phyloP scores from a whole-genome alignment of 345 rosid genomes.

The Clausena lansium region DNA sequence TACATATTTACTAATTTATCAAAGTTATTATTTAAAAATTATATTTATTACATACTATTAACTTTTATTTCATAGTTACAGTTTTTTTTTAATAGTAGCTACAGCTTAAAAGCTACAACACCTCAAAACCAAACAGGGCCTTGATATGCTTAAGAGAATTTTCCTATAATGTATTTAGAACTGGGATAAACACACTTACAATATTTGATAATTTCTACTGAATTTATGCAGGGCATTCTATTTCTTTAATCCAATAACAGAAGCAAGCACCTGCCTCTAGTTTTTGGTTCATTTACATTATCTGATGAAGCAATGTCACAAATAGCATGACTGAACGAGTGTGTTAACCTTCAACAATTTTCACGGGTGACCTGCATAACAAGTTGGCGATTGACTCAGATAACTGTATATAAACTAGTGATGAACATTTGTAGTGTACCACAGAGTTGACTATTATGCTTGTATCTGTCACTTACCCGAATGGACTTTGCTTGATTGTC shows the following conservation, averaged over 20 bases:
- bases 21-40: no score
- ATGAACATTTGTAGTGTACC: neutral
- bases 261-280: neutral
- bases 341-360: constrained; percentile 71
- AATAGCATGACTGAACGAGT: neutral
- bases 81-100: no score
- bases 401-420: neutral
- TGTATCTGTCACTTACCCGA: constrained; percentile 54
- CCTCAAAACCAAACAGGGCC: no score
- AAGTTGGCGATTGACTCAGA: neutral
- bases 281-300: constrained; percentile 15
- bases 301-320: neutral
- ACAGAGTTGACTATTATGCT: neutral
- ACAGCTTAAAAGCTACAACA: no score
- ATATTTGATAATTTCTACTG: neutral
- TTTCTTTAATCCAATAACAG: neutral
- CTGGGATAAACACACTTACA: neutral
- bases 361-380: constrained; percentile 71
- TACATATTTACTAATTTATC: no score
- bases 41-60: no score
- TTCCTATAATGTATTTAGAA: neutral
- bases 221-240: neutral
- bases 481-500: constrained; percentile 85
- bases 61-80: no score
- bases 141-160: neutral